These are phyloP conservation scores for Agaricus sinodeliciosus DNA, from an alignment of 768 basidiomycete species.

Conservation along the genomic window DNA sequence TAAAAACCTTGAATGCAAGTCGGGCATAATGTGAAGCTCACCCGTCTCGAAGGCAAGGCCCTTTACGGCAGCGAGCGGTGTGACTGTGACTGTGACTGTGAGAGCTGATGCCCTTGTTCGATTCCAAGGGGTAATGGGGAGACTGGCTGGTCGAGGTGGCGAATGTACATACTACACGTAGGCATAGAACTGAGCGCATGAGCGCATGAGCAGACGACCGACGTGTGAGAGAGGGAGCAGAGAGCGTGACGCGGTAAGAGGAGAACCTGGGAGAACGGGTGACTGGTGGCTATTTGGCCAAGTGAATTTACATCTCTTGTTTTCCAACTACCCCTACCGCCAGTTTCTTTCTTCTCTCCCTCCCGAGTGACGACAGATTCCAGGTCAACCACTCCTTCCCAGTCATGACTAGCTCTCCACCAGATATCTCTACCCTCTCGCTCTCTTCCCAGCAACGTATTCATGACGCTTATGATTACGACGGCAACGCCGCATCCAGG, in stretches of 20 bases:
- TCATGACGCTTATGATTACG: slow-evolving; percentile 84
- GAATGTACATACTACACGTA: not conserved
- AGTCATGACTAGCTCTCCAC: slow-evolving; percentile 78
- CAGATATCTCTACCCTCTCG: slow-evolving; percentile 74
- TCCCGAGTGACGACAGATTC: slow-evolving; percentile 26
- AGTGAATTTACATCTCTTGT: slow-evolving; percentile 14
- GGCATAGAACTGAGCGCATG: not conserved
- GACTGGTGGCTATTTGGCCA: not conserved
- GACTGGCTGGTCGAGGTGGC: not conserved
- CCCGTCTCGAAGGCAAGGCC: not conserved
- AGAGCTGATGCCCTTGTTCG: not conserved
- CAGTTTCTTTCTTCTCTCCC: slow-evolving; percentile 22
- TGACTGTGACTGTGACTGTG: slow-evolving; percentile 9
- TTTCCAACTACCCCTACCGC: slow-evolving; percentile 13
- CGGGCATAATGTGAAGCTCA: not conserved
- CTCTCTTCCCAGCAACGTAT: slow-evolving; percentile 75
- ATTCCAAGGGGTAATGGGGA: not conserved
- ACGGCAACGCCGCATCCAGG: slow-evolving; percentile 49
- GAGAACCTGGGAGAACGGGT: not conserved
- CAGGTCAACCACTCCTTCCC: slow-evolving; percentile 18
- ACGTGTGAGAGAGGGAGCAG: not conserved
- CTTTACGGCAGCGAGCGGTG: not conserved
- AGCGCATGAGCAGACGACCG: not conserved
- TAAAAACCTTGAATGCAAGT: not conserved
- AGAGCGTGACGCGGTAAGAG: not conserved